Evolutionary conservation across 148 eudicot genomes (phyloP), one percentile per base, ranked within the genome.

Genomic region (Suaeda aralocaspica): DNA sequence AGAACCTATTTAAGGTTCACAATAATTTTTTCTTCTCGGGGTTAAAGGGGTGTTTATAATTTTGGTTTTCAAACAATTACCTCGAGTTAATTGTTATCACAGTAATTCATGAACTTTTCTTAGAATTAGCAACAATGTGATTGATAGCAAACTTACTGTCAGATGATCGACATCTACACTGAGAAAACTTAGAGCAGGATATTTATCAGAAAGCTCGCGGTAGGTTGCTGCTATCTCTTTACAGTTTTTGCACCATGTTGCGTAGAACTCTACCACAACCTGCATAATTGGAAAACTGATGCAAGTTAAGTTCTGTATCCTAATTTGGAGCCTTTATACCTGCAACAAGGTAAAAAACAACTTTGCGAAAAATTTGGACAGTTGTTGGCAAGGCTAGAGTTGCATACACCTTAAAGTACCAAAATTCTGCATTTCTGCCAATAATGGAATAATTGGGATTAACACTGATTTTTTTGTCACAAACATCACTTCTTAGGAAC

Each of bases 151-250:
- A 82, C 87, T 78, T 86, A 90, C 96, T 12, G 92, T 74, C 79
- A 90, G 68, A 66, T 88, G 81, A 60, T 90, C 92, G 24, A 90
- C 96, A 57, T 90, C 92, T 53, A 90, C 85, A 2, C 86, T 77
- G 41, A 90, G 65, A 72, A 88, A 90, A 51, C 81, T 29, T 15
- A 88, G 57, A 13, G 92, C 76, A 48, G 82, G 44, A 76, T 90
- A 79, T 77, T 73, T 90, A 68, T 87, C 85, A 61, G 96, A 83
- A 56, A 90, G 89, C 50, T 90, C 87, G 2, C 72, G 78, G 57
- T 79, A 90, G 10, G 77, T 51, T 53, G 84, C 62, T 49, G 88
- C 90, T 68, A 87, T 81, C 62, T 52, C 82, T 74, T 78, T 81
- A 74, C 90, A 82, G 39, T 88, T 92, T 66, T 76, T 67, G 61